phyloP scores from a whole-genome alignment of 176 grass and related monocot genomes.

The Phoenix roebelenii region DNA sequence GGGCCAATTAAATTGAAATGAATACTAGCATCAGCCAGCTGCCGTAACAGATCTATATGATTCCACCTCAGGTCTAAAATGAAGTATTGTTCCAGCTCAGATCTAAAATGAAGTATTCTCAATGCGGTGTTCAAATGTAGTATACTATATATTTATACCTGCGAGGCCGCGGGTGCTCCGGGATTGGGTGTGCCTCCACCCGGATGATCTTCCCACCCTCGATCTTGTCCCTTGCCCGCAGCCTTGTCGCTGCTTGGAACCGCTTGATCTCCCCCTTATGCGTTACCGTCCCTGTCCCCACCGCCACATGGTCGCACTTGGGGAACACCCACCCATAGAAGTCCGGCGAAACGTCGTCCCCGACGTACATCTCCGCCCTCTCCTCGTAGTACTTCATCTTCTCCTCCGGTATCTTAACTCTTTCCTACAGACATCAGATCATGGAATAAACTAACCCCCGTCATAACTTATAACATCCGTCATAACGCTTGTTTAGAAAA shows the following conservation, averaged over 20 bases:
- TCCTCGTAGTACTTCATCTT: slow-evolving; percentile 98
- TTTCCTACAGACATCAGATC: slow-evolving; percentile 21
- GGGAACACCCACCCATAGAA: slow-evolving; percentile 99
- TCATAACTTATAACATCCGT: too few relatives aligned
- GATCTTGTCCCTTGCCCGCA: slow-evolving; percentile 92
- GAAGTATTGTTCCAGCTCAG: too few relatives aligned
- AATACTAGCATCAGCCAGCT: too few relatives aligned
- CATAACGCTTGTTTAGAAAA: too few relatives aligned
- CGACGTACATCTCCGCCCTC: slow-evolving; percentile 97
- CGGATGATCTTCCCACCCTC: slow-evolving; percentile 91
- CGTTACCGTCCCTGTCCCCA: slow-evolving; percentile 92
- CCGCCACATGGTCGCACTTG: slow-evolving; percentile 95
- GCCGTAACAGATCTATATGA: too few relatives aligned
- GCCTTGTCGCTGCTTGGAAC: slow-evolving; percentile 89
- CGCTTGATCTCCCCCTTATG: slow-evolving; percentile 97
- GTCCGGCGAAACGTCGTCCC: slow-evolving; percentile 93
- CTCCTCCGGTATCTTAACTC: slow-evolving; percentile 72
- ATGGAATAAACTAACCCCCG: too few relatives aligned
- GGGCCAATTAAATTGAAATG: too few relatives aligned
- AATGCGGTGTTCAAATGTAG: too few relatives aligned
- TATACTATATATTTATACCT: slow-evolving; percentile 20
- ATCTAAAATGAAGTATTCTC: too few relatives aligned
- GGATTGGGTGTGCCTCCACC: slow-evolving; percentile 94
- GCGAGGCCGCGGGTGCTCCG: slow-evolving; percentile 75
- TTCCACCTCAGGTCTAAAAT: too few relatives aligned